phyloP scores from a whole-genome alignment of 768 basidiomycete genomes.

The Hypsizygus marmoreus region DNA sequence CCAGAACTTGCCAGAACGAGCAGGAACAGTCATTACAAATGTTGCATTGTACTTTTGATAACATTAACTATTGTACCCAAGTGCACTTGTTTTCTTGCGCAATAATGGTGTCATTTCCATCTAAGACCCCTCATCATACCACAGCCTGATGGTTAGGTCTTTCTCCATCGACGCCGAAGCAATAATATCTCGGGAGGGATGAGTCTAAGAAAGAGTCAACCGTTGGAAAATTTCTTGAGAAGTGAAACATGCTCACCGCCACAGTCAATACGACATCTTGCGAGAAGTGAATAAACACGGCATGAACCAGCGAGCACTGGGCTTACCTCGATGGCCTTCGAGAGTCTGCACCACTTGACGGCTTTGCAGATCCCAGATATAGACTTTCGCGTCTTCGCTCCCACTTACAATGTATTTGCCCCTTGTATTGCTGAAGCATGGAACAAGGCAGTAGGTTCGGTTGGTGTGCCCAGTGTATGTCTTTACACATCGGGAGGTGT shows the following conservation, averaged over 20 bases:
- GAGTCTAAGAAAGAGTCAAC: constrained; percentile 51
- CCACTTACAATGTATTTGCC: constrained; percentile 82
- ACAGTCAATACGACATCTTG: constrained; percentile 74
- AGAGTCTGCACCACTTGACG: constrained; percentile 73
- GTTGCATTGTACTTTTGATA: too few species aligned
- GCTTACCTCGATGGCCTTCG: constrained; percentile 78
- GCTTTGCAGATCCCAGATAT: constrained; percentile 88
- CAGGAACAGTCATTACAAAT: constrained; percentile 26
- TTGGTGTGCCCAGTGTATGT: constrained; percentile 89
- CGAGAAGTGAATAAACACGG: constrained; percentile 3
- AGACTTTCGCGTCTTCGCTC: constrained; percentile 86
- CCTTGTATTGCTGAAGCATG: constrained; percentile 62
- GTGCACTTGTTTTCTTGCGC: too few species aligned
- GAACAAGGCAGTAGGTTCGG: constrained; percentile 78
- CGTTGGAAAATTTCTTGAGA: constrained; percentile 8
- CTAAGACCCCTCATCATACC: constrained; percentile 53
- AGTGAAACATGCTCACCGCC: constrained; percentile 50
- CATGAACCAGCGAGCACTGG: neutral
- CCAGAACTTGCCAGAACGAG: constrained; percentile 45
- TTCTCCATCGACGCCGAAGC: constrained; percentile 92
- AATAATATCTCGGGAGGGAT: constrained; percentile 73
- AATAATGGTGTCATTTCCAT: neutral
- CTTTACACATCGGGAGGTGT: constrained; percentile 88
- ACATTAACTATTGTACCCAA: too few species aligned
- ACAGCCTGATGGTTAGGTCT: constrained; percentile 81